Evolutionary conservation across 495 filamentous ascomycete genomes (phyloP).

Genomic region (Penicillium atrosanguineum): DNA sequence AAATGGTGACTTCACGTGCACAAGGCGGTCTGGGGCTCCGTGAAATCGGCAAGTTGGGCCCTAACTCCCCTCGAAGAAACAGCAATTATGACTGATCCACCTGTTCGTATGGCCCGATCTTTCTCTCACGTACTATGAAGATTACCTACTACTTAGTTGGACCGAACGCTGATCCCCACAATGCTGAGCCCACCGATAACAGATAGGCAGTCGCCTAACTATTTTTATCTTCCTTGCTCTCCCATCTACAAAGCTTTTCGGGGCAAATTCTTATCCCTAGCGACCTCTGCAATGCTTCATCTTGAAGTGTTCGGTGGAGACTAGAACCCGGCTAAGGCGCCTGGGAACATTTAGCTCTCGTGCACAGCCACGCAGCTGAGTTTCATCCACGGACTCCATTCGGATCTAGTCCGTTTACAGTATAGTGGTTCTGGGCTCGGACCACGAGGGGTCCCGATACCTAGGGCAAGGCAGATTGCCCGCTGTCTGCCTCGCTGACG

Average conservation of each 20-base stretch:
- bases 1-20: constrained; percentile 26
- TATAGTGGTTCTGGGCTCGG: constrained; percentile 5
- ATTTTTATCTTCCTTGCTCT: background rate
- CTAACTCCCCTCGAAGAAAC: background rate
- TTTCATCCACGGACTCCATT: constrained; percentile 10
- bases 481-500: constrained; percentile 12
- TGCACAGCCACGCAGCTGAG: constrained; percentile 37
- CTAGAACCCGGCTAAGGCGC: background rate
- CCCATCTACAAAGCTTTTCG: background rate
- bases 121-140: background rate
- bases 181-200: constrained; percentile 9
- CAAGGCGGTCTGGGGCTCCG: constrained; percentile 26
- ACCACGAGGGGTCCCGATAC: background rate
- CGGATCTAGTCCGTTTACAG: constrained; percentile 13
- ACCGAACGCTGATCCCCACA: constrained; percentile 1
- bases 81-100: background rate
- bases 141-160: background rate
- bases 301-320: constrained; percentile 3
- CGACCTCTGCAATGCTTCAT: background rate
- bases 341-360: constrained; percentile 8
- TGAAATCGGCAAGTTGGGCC: background rate
- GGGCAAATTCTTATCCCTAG: too few species aligned
- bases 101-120: background rate
- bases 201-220: constrained; percentile 4
- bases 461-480: constrained; percentile 15